Percentiles rank a stretch among this genome's conserved stretches.
Conservation (phyloP, 768 basidiomycete genomes). For the Melanogaster broomeanus region DNA sequence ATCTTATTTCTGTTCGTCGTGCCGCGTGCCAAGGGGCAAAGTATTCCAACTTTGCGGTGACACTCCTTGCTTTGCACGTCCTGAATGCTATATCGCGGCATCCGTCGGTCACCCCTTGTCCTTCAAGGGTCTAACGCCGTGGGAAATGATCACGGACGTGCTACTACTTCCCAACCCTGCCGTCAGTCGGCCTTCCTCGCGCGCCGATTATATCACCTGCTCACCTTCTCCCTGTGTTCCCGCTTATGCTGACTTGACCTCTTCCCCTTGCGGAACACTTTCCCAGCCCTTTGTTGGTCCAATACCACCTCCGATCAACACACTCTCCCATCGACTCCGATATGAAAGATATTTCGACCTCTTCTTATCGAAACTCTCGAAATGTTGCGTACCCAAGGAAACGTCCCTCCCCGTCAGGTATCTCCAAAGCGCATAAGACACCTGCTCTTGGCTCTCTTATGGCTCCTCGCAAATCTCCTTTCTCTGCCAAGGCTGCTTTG, state of each 20-base stretch:
- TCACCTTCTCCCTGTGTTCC: conserved; percentile 1
- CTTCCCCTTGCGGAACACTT: conserved; percentile 21
- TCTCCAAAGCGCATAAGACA: conserved; percentile 66
- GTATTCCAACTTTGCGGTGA: conserved; percentile 1
- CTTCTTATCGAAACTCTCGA: conserved; percentile 61
- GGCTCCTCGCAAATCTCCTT: conserved; percentile 61
- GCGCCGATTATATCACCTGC: conserved; percentile 4
- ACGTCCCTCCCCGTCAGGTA: conserved; percentile 80
- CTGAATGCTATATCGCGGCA: conserved; percentile 16
- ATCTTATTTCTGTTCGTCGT: conserved; percentile 7
- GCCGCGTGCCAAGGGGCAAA: conserved; percentile 6
- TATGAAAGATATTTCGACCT: conserved; percentile 78
- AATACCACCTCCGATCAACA: conserved; percentile 43
- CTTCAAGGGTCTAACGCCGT: not conserved
- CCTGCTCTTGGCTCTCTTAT: conserved; percentile 49
- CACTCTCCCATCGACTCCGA: conserved; percentile 32
- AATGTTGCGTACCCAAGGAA: conserved; percentile 79
- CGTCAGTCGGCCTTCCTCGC: not conserved
- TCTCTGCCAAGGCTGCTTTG: conserved; percentile 60
- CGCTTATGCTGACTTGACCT: conserved; percentile 22
- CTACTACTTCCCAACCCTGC: not conserved
- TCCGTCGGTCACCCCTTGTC: conserved; percentile 7
- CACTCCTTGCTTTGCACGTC: not conserved
- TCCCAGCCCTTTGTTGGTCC: conserved; percentile 45
- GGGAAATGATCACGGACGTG: not conserved